These are phyloP conservation scores for Cryptomeria japonica DNA, from an alignment of 75 land plant genomes.

Conservation along the genomic window DNA sequence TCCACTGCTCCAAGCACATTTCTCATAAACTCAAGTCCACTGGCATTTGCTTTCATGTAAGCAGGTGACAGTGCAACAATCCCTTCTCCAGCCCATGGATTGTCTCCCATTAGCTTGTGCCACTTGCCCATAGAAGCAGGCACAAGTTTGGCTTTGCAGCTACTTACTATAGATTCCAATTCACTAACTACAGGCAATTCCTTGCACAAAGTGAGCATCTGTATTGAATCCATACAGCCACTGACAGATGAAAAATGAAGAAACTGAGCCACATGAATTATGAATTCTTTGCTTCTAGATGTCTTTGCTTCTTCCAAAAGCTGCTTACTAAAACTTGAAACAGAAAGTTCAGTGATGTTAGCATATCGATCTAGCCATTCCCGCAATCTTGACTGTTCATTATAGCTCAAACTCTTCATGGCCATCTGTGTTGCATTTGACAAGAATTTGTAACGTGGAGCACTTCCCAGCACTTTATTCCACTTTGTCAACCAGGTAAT, in stretches of 20 bases:
- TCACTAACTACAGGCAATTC: constrained; percentile 34
- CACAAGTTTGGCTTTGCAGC: constrained; percentile 18
- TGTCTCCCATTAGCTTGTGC: constrained; percentile 20
- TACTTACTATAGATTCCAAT: constrained; percentile 10
- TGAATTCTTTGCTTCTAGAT: constrained; percentile 2
- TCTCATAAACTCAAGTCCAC: constrained; percentile 21
- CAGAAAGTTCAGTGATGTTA: constrained; percentile 6
- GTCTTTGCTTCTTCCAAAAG: neutral
- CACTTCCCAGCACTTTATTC: constrained; percentile 24
- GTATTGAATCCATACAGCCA: neutral
- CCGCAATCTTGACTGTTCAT: neutral
- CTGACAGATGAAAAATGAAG: constrained; percentile 24
- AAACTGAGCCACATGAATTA: constrained; percentile 30
- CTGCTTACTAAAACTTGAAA: constrained; percentile 7
- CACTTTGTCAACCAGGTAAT: constrained; percentile 39
- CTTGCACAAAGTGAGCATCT: constrained; percentile 3
- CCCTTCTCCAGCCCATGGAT: neutral
- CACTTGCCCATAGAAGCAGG: constrained; percentile 48
- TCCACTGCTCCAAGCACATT: constrained; percentile 20
- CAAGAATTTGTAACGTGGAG: constrained; percentile 15
- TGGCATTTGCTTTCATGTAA: neutral
- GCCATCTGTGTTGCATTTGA: constrained; percentile 18
- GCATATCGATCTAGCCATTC: constrained; percentile 20
- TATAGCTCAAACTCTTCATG: neutral
- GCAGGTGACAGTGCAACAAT: neutral